Percentiles rank a stretch among this genome's conserved stretches.
Evolutionary conservation across 106 monocot species (phyloP).

Genomic region (Cymbidium sinense): DNA sequence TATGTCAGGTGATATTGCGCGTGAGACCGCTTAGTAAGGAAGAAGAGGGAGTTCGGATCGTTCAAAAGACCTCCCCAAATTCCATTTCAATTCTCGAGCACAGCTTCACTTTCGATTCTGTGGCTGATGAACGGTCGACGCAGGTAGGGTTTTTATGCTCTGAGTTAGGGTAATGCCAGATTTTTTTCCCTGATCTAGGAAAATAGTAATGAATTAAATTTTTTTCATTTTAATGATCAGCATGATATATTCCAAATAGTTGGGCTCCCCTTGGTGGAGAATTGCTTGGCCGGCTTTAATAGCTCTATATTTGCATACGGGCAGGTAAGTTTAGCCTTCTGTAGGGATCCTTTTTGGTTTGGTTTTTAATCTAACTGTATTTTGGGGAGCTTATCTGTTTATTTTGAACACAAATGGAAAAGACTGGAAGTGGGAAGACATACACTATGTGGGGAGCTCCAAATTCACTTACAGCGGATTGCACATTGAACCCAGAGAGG

Average conservation of each 20-base stretch:
- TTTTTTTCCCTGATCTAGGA: background rate
- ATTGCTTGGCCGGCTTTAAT: conserved; percentile 88
- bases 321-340: conserved; percentile 38
- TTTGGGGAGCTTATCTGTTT: background rate
- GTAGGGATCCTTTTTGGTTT: background rate
- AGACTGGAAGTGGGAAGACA: conserved; percentile 93
- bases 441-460: conserved; percentile 93
- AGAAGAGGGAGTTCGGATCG: conserved; percentile 40
- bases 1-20: conserved; percentile 55
- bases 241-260: conserved; percentile 69
- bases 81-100: conserved; percentile 57
- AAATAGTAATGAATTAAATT: background rate
- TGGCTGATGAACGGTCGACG: conserved; percentile 48
- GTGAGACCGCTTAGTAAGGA: conserved; percentile 51
- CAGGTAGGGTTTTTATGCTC: conserved; percentile 33
- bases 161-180: background rate
- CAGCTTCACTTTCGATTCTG: conserved; percentile 74
- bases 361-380: background rate
- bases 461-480: conserved; percentile 37
- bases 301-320: conserved; percentile 95
- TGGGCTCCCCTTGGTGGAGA: conserved; percentile 77
- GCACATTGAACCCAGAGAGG: conserved; percentile 36
- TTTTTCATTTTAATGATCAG: conserved; percentile 21
- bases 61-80: conserved; percentile 45
- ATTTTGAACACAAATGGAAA: background rate